Percentiles rank a stretch among this genome's conserved stretches.
phyloP scores from a whole-genome alignment of 192 early-diverging fungal genomes.

The Podila horticola region DNA sequence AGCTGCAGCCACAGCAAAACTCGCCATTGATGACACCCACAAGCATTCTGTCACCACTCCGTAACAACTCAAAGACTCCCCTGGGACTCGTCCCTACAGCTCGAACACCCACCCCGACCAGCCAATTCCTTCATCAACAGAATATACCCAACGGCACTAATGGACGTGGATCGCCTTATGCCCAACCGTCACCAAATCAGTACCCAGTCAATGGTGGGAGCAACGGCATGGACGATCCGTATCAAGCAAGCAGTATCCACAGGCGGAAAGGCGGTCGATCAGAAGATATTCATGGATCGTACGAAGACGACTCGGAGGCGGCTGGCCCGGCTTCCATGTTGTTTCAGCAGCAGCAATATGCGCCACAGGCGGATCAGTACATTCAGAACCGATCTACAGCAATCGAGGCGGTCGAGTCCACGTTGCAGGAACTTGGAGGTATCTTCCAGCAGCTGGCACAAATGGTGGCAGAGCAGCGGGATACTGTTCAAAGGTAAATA shows the following conservation, averaged over 20 bases:
- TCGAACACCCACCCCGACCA: constrained; percentile 27
- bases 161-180: constrained; percentile 28
- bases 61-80: constrained; percentile 36
- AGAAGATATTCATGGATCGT: constrained; percentile 26
- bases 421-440: constrained; percentile 94
- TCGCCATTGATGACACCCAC: constrained; percentile 17
- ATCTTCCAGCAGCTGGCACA: constrained; percentile 90
- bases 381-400: constrained; percentile 89
- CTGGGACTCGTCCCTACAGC: constrained; percentile 44
- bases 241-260: constrained; percentile 34
- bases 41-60: constrained; percentile 38
- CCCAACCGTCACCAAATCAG: constrained; percentile 11
- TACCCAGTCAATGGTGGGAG: neutral
- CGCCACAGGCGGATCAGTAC: constrained; percentile 54
- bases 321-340: constrained; percentile 50
- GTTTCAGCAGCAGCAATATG: constrained; percentile 45
- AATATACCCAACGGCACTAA: constrained; percentile 43
- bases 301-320: constrained; percentile 41
- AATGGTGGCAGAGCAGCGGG: constrained; percentile 89
- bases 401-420: constrained; percentile 96
- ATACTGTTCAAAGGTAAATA: constrained; percentile 79
- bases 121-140: constrained; percentile 6
- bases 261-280: constrained; percentile 37
- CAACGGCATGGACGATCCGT: constrained; percentile 28
- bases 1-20: constrained; percentile 6